phyloP scores from a whole-genome alignment of 1,284 basidiomycete species.

The Cryptococcus hybrid region DNA sequence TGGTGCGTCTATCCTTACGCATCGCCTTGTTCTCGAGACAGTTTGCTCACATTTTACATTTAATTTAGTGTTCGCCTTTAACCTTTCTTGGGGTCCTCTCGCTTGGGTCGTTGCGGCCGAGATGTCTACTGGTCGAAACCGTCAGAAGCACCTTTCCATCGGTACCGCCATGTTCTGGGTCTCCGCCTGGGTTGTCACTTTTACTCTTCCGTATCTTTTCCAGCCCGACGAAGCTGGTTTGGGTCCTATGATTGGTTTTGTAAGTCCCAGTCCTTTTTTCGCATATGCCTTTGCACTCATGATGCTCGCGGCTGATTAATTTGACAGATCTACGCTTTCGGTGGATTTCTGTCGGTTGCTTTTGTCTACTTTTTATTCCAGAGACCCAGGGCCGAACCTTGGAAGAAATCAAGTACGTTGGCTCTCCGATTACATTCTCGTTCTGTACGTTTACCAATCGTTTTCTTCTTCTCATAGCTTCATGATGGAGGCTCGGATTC shows the following conservation, averaged over 20 bases:
- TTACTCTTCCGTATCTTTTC: conserved; percentile 48
- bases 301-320: neutral
- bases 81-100: conserved; percentile 53
- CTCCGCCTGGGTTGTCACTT: conserved; percentile 51
- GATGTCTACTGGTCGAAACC: conserved; percentile 49
- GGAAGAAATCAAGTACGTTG: conserved; percentile 40
- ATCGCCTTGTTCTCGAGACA: neutral
- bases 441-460: neutral
- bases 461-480: conserved; percentile 9
- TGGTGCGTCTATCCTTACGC: conserved; percentile 16
- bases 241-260: conserved; percentile 50
- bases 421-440: neutral
- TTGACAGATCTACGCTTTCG: conserved; percentile 28
- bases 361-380: conserved; percentile 54
- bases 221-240: conserved; percentile 42
- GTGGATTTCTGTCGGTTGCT: conserved; percentile 41
- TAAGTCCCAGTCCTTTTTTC: conserved; percentile 10
- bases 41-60: neutral
- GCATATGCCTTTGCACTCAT: too few species aligned
- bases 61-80: conserved; percentile 46
- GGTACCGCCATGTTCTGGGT: conserved; percentile 54
- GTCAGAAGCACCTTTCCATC: conserved; percentile 52
- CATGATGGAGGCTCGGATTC: conserved; percentile 40
- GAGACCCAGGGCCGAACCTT: conserved; percentile 43
- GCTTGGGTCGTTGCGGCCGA: conserved; percentile 47